Evolutionary conservation across 2,329 filamentous ascomycete genomes (phyloP).

Genomic region (Alternaria rosae): DNA sequence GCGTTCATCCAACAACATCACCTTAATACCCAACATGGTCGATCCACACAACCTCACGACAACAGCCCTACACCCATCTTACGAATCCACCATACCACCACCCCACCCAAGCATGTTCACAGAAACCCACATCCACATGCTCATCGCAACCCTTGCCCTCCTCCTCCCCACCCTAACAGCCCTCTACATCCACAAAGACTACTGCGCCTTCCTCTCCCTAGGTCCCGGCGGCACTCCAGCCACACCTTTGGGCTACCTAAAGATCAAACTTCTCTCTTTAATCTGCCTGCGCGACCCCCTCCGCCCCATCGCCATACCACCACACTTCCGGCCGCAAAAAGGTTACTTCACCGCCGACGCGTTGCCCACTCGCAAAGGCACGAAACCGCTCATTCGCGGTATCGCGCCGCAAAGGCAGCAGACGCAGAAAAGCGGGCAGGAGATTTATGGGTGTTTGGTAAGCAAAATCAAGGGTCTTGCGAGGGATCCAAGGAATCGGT

Average conservation of each 20-base stretch:
- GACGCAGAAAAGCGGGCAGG: constrained; percentile 68
- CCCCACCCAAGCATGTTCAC: constrained; percentile 1
- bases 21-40: neutral
- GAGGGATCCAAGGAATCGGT: constrained; percentile 31
- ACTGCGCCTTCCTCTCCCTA: constrained; percentile 75
- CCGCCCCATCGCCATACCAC: constrained; percentile 62
- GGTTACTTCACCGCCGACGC: constrained; percentile 63
- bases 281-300: constrained; percentile 77
- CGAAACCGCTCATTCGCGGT: constrained; percentile 72
- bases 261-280: constrained; percentile 74
- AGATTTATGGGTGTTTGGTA: constrained; percentile 50
- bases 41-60: neutral
- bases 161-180: constrained; percentile 37
- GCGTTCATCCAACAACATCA: neutral
- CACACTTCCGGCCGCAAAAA: constrained; percentile 59
- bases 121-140: constrained; percentile 3
- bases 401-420: constrained; percentile 84
- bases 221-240: constrained; percentile 82
- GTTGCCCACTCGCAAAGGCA: constrained; percentile 68
- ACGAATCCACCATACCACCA: neutral
- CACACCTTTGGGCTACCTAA: constrained; percentile 75
- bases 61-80: neutral
- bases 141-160: constrained; percentile 17
- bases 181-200: constrained; percentile 70
- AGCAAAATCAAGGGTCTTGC: constrained; percentile 30